Evolutionary conservation across 2,329 filamentous ascomycete species (phyloP).

Genomic region (Fusarium fracticaudum): DNA sequence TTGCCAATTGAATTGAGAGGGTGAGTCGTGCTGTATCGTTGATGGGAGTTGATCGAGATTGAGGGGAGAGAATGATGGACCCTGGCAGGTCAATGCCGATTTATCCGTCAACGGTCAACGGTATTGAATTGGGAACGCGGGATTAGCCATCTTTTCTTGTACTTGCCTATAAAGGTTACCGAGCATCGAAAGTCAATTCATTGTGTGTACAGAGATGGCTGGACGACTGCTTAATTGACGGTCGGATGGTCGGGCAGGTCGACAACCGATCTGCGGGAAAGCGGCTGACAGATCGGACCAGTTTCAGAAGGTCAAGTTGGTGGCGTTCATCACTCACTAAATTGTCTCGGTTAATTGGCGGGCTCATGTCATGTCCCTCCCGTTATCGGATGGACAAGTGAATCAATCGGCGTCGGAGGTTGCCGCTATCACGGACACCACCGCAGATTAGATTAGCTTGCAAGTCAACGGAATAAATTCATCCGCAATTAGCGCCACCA

Average conservation of each 20-base stretch:
- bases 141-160: not conserved
- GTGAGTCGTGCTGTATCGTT: no score
- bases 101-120: constrained; percentile 7
- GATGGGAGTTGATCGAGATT: not conserved
- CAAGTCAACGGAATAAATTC: not conserved
- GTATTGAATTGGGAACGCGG: not conserved
- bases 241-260: not conserved
- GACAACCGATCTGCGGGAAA: not conserved
- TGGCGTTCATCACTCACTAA: not conserved
- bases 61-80: not conserved
- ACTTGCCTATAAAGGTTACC: constrained; percentile 21
- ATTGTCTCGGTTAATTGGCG: not conserved
- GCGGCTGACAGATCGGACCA: not conserved
- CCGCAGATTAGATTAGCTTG: not conserved
- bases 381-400: not conserved
- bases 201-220: not conserved
- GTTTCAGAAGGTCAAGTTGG: not conserved
- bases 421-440: not conserved
- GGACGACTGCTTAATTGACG: not conserved
- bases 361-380: not conserved
- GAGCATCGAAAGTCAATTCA: not conserved
- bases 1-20: not conserved
- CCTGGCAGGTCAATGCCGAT: constrained; percentile 5
- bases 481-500: not conserved
- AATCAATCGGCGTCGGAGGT: not conserved